Conservation (phyloP, 148 eudicot species). For the Heliamphora exappendiculata region DNA sequence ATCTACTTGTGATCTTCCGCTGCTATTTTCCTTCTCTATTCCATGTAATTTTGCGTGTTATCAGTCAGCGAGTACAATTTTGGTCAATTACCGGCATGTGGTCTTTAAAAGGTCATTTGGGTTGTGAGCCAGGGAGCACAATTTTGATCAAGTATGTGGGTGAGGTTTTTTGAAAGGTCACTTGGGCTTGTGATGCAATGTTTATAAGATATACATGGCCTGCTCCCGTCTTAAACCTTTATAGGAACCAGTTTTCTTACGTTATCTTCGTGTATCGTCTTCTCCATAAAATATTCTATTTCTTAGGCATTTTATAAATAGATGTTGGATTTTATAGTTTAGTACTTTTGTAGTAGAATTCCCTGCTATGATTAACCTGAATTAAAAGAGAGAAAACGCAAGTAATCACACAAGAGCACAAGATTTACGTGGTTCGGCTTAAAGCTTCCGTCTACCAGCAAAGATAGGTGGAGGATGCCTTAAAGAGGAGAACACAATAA, state of each 20-base stretch:
- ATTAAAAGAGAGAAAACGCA: no score
- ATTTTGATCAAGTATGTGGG: background rate
- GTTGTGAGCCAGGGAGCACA: background rate
- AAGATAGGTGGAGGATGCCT: no score
- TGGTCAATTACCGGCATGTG: no score
- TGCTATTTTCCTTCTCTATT: background rate
- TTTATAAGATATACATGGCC: background rate
- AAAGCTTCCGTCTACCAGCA: no score
- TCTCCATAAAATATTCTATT: no score
- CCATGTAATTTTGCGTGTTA: background rate
- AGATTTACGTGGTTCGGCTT: no score
- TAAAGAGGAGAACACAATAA: no score
- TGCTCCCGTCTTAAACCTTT: background rate
- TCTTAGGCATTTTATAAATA: background rate
- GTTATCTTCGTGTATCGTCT: background rate
- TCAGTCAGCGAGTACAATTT: background rate
- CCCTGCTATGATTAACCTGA: background rate
- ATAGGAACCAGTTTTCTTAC: background rate
- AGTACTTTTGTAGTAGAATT: background rate
- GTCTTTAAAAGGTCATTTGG: background rate
- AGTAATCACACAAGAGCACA: no score
- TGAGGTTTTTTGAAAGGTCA: background rate
- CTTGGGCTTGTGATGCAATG: background rate
- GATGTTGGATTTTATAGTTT: background rate
- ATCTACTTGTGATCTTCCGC: background rate